Conservation (phyloP, 2,329 filamentous ascomycete genomes). For the Aspergillus sergii region DNA sequence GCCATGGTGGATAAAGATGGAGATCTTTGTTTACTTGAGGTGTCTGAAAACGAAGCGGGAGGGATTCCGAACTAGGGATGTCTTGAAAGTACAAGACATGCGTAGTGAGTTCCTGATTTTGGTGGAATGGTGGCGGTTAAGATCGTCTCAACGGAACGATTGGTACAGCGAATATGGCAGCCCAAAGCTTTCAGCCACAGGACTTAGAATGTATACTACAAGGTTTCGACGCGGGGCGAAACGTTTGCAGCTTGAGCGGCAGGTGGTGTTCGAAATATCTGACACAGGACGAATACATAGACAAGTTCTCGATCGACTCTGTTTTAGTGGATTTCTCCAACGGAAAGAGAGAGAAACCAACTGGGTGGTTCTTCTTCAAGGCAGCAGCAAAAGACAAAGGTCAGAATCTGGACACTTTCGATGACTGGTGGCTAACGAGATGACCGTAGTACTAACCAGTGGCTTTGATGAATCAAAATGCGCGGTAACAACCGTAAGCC, state of each 20-base stretch:
- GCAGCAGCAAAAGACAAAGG: constrained; percentile 9
- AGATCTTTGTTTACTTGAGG: constrained; percentile 31
- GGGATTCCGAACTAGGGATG: constrained; percentile 48
- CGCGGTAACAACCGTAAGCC: constrained; percentile 12
- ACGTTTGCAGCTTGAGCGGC: constrained; percentile 94
- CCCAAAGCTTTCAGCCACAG: constrained; percentile 74
- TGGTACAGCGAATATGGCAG: constrained; percentile 31
- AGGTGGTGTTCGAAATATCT: constrained; percentile 91
- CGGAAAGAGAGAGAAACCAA: constrained; percentile 37
- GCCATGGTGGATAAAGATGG: constrained; percentile 70
- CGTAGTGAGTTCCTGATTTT: constrained; percentile 41
- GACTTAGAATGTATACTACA: constrained; percentile 87
- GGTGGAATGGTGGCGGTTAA: constrained; percentile 40
- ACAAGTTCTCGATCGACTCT: constrained; percentile 57
- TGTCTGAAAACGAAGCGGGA: constrained; percentile 36
- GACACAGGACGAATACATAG: constrained; percentile 99
- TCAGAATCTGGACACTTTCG: constrained; percentile 17
- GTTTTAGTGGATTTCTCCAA: constrained; percentile 41
- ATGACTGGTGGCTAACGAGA: constrained; percentile 10
- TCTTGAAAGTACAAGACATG: constrained; percentile 61
- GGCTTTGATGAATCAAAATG: constrained; percentile 12
- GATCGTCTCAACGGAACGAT: constrained; percentile 19
- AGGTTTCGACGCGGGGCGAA: constrained; percentile 93
- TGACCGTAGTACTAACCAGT: constrained; percentile 23
- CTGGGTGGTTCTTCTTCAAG: constrained; percentile 32